Conservation (phyloP, 2,329 filamentous ascomycete species). For the Gnomoniopsis smithogilvyi region DNA sequence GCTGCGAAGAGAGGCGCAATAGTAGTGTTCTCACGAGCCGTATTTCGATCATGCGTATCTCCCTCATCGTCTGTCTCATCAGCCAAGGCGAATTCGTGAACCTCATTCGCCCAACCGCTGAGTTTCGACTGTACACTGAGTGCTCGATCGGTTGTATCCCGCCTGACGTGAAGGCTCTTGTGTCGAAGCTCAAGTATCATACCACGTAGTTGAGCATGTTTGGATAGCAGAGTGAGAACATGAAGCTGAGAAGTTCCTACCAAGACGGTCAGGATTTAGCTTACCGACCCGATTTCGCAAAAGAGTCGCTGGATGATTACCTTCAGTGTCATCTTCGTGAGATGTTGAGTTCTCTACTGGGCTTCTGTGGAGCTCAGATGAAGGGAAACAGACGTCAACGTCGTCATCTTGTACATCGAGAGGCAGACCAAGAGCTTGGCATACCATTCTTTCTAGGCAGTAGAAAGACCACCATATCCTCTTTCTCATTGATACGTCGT, state of each 20-base stretch:
- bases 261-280: neutral
- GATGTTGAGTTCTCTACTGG: neutral
- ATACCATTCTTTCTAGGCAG: conserved; percentile 51
- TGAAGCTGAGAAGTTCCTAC: conserved; percentile 2
- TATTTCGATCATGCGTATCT: neutral
- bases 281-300: neutral
- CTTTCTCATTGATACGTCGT: conserved; percentile 45
- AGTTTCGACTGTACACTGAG: conserved; percentile 19
- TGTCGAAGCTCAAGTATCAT: conserved; percentile 21
- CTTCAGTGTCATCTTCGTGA: neutral
- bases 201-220: conserved; percentile 20
- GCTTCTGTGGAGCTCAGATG: conserved; percentile 2
- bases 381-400: conserved; percentile 49
- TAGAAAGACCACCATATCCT: conserved; percentile 58
- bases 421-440: conserved; percentile 53
- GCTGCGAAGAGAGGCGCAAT: conserved; percentile 7
- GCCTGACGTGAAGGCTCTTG: conserved; percentile 16
- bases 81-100: conserved; percentile 11
- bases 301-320: neutral
- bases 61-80: conserved; percentile 10
- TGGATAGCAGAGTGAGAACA: conserved; percentile 18
- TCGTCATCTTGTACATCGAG: conserved; percentile 55
- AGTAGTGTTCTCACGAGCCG: neutral
- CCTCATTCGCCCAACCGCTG: conserved; percentile 18
- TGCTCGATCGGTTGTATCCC: conserved; percentile 18